Percentiles rank a stretch among this genome's conserved stretches.
Conservation (phyloP, 2,329 filamentous ascomycete genomes). For the Scytalidium lignicola region DNA sequence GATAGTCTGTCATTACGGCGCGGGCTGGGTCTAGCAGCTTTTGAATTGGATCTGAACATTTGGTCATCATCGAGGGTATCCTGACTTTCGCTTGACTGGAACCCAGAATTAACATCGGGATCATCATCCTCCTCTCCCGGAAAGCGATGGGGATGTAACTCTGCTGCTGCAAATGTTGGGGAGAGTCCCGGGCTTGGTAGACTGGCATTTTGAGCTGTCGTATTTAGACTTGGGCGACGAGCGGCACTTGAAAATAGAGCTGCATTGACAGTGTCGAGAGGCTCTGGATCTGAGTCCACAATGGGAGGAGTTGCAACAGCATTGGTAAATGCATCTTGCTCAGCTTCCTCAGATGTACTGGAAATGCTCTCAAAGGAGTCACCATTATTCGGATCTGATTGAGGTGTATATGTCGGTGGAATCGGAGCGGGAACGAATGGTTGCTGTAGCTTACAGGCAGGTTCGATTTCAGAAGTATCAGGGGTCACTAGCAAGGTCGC, state of each 20-base stretch:
- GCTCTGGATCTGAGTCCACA: conserved; percentile 65
- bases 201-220: conserved; percentile 79
- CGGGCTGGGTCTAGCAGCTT: conserved; percentile 19
- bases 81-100: conserved; percentile 23
- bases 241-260: conserved; percentile 41
- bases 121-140: conserved; percentile 39
- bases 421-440: conserved; percentile 11
- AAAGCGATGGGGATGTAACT: conserved; percentile 30
- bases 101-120: conserved; percentile 26
- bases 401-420: conserved; percentile 41
- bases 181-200: conserved; percentile 92
- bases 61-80: conserved; percentile 17
- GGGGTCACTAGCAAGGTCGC: conserved; percentile 47
- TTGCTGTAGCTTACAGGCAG: conserved; percentile 25
- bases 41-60: background rate
- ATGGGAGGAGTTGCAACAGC: conserved; percentile 71
- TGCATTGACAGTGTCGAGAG: conserved; percentile 47
- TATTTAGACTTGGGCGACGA: conserved; percentile 56
- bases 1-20: conserved; percentile 12
- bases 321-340: conserved; percentile 51
- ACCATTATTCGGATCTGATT: conserved; percentile 38
- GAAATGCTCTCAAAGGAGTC: conserved; percentile 22
- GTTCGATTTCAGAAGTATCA: conserved; percentile 49
- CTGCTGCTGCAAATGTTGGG: conserved; percentile 74
- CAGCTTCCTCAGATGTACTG: conserved; percentile 12